These are phyloP conservation scores for Pythium coloratum DNA, from an alignment of 352 stramenopile genomes.

Conservation along the genomic window DNA sequence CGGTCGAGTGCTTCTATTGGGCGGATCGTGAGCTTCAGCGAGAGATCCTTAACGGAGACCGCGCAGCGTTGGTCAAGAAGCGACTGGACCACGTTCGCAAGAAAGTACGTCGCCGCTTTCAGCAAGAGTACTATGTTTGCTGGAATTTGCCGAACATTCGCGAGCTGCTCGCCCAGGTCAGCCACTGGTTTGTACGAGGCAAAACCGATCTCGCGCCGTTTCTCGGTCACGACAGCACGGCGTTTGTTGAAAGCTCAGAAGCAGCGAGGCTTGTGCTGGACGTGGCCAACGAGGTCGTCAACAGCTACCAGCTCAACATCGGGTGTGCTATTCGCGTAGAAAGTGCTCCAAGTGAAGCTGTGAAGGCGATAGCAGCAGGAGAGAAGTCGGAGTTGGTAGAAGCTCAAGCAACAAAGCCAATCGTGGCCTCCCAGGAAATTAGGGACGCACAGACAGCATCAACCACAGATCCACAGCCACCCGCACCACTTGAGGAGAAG, in stretches of 20 bases:
- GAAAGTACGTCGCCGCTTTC: conserved; percentile 57
- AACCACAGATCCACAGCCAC: not conserved
- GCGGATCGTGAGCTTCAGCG: conserved; percentile 36
- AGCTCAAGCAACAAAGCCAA: not conserved
- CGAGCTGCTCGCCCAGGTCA: conserved; percentile 56
- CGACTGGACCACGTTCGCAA: conserved; percentile 19
- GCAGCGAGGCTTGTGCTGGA: conserved; percentile 42
- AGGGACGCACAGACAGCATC: not conserved
- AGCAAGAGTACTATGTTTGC: conserved; percentile 64
- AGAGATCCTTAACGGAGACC: conserved; percentile 3
- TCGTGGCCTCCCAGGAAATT: not conserved
- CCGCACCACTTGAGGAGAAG: not conserved
- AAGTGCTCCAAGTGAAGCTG: not conserved
- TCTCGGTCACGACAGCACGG: conserved; percentile 37
- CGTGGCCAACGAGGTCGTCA: conserved; percentile 49
- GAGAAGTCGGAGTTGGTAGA: not conserved
- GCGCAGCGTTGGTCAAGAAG: conserved; percentile 12
- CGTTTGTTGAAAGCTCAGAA: conserved; percentile 23
- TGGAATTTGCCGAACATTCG: conserved; percentile 72
- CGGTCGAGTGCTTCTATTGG: conserved; percentile 65
- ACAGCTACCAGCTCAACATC: conserved; percentile 56
- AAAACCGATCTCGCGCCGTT: conserved; percentile 67
- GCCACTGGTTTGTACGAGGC: conserved; percentile 65
- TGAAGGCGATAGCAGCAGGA: not conserved
- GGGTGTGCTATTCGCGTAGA: conserved; percentile 22